Evolutionary conservation across 306 rosid genomes (phyloP).

Genomic region (Fragaria vesca): DNA sequence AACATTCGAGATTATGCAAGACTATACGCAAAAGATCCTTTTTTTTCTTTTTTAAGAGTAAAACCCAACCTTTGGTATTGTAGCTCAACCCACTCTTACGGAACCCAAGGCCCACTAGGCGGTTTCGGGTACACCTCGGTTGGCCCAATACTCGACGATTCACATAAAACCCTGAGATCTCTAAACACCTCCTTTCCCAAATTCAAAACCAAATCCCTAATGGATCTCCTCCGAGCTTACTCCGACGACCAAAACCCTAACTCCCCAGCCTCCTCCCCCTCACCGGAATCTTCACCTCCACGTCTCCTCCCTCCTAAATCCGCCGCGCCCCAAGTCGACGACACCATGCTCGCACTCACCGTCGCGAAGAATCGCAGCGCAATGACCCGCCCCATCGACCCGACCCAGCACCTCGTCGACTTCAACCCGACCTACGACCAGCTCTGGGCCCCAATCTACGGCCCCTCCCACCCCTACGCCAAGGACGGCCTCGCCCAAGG

Average conservation of each 20-base stretch:
- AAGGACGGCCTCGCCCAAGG: slow-evolving; percentile 94
- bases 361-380: slow-evolving; percentile 41
- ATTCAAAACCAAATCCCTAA: too few relatives aligned
- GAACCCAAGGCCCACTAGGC: too few relatives aligned
- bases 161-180: too few relatives aligned
- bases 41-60: too few relatives aligned
- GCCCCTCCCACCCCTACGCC: slow-evolving; percentile 93
- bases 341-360: slow-evolving; percentile 81
- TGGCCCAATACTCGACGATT: too few relatives aligned
- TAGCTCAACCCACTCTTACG: too few relatives aligned
- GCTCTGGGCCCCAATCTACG: slow-evolving; percentile 87
- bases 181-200: too few relatives aligned
- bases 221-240: slow-evolving; percentile 43
- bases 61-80: too few relatives aligned
- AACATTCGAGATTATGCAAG: background rate
- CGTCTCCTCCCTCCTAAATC: slow-evolving; percentile 68
- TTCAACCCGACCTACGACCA: slow-evolving; percentile 93
- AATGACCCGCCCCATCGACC: slow-evolving; percentile 66
- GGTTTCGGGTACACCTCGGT: too few relatives aligned
- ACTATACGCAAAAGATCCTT: background rate
- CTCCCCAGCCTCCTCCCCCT: slow-evolving; percentile 36
- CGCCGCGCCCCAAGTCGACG: slow-evolving; percentile 82
- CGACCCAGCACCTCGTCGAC: slow-evolving; percentile 60
- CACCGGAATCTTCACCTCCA: slow-evolving; percentile 71
- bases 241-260: slow-evolving; percentile 54